Base-by-base conservation (phyloP, 2,329 filamentous ascomycete genomes). In the Neoscytalidium dimidiatum region DNA sequence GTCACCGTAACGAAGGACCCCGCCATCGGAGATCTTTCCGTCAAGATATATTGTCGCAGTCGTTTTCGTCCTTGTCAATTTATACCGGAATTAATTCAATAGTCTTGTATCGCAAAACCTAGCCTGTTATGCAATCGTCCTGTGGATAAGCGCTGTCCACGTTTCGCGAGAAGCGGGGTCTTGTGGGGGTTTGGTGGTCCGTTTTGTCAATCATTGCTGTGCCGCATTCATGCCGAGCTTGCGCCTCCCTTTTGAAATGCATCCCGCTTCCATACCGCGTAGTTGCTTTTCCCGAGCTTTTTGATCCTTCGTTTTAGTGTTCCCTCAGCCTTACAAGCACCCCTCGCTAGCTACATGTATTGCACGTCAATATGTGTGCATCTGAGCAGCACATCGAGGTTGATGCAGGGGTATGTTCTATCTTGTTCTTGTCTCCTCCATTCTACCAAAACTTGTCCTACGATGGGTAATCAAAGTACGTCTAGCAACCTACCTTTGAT, bases 111-210 rank as follows among this genome's bases (percentile, higher is more conserved):
- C 44, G 44, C 44, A 8, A 26, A 8, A 23, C 46, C 46, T 51
- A 29, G 46, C 26, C 29, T 5, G 46, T 29, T 28, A 23, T 51
- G n/a, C 14, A 13, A 8, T 4, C 9, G 31, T 9, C 9, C 13
- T n/a, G 46, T 51, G 46, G 35, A 21, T n/a, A 19, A 44, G 17
- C 14, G 38, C 53, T n/a, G 35, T 21, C 38, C 38, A 44, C 38
- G 17, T 58, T 23, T 44, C 53, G 23, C 38, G 53, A 58, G 53
- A 58, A 58, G 53, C 53, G 53, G 53, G 53, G 53, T 41, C 53
- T n/a, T 58, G 53, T 58, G 35, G 53, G 53, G 52, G 17, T n/a
- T 26, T 41, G 14, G 26, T 58, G 35, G 35, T 17, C 53, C 44
- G 53, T 44, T 44, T 14, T 58, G 53, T 43, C 53, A 58, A 44